Evolutionary conservation across 306 rosid species (phyloP), one percentile per base, ranked within the genome.

Genomic region (Trifolium fragiferum): DNA sequence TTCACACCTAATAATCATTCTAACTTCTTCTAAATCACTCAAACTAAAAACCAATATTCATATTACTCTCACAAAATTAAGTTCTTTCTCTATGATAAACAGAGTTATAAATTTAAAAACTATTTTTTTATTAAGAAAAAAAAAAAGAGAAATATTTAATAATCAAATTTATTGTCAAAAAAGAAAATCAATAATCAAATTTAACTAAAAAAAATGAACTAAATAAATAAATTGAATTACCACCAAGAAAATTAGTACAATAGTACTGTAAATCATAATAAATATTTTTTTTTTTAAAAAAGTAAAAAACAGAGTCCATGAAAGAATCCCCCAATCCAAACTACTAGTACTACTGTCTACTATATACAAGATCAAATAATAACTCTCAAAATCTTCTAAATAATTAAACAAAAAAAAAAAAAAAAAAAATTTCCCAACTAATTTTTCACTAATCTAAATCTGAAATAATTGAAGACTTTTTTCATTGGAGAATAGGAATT

Each of bases 141-240:
- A 25, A 25, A 3, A 25, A 3, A 25, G 27, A 25, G 27, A 2
- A 25, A 3, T 25, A 25, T 25, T 25, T 2, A 25, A 25, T 25
- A 25, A 25, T 25, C 27, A 25, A 25, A 25, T 25, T 25, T 25
- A 1, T n/a, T n/a, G n/a, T n/a, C n/a, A n/a, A n/a, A n/a, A n/a
- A n/a, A n/a, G n/a, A n/a, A n/a, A n/a, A n/a, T n/a, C n/a, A 25
- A 25, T 25, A 25, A 25, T 25, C 27, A 25, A 25, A 25, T 25
- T 25, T 25, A 1, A 25, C 27, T 25, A 25, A 25, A 25, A 25
- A 3, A 38, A 53, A n/a, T 8, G 19, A 66, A 73, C 11, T 75
- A 43, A 78, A 63, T 16, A 80, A 85, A 70, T 81, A 18, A 80
- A 85, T 84, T 64, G 76, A 86, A 79, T 82, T 12, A 4, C 14